Percentiles rank a stretch among this genome's conserved stretches.
These are phyloP conservation scores for Psilocybe azurescens DNA, from an alignment of 768 basidiomycete species.

Conservation along the genomic window DNA sequence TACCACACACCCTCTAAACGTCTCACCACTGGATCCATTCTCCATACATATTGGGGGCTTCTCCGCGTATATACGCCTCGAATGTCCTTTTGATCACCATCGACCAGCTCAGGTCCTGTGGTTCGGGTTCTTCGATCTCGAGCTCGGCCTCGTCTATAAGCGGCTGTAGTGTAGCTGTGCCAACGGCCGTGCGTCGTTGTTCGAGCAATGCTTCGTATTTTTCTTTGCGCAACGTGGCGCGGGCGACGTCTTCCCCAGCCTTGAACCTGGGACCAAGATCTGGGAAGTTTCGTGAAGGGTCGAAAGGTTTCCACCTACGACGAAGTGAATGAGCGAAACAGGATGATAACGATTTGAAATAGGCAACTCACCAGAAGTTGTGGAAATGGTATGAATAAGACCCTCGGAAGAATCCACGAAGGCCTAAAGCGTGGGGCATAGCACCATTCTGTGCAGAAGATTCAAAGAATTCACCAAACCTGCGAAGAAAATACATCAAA, in stretches of 20 bases:
- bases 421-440: constrained; percentile 82
- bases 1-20: not conserved
- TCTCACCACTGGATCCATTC: constrained; percentile 61
- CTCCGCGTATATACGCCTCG: constrained; percentile 86
- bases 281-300: constrained; percentile 86
- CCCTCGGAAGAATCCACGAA: constrained; percentile 92
- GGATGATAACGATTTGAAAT: not conserved
- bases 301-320: constrained; percentile 92
- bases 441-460: constrained; percentile 73
- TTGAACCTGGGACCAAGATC: constrained; percentile 84
- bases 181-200: constrained; percentile 17
- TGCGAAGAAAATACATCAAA: constrained; percentile 30
- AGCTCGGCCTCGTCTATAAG: constrained; percentile 26
- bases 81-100: constrained; percentile 94
- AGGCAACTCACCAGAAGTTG: constrained; percentile 76
- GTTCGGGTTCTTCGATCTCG: constrained; percentile 59
- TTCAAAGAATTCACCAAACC: constrained; percentile 85
- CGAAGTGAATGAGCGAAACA: constrained; percentile 1
- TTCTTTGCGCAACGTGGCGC: constrained; percentile 42
- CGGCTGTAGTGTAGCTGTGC: not conserved
- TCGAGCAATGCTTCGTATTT: constrained; percentile 28
- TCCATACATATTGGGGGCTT: constrained; percentile 93
- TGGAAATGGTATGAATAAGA: constrained; percentile 96
- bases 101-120: constrained; percentile 84
- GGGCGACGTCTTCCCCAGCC: constrained; percentile 72